Evolutionary conservation across 2,329 filamentous ascomycete species (phyloP).

Genomic region (Immersiporthe knoxdaviesiana): DNA sequence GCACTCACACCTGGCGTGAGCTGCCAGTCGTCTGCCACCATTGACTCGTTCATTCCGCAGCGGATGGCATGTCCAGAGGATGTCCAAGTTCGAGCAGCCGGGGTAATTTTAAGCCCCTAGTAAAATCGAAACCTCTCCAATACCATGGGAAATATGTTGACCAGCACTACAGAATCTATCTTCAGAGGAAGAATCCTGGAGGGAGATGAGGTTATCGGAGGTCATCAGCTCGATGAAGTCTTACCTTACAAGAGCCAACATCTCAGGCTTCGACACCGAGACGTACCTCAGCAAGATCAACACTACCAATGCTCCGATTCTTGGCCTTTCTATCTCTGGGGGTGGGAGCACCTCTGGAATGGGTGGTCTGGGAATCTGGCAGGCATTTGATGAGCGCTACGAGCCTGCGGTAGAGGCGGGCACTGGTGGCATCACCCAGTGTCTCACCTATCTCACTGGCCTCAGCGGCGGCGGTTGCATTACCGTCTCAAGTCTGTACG

Average conservation of each 20-base stretch:
- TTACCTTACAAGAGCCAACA: background rate
- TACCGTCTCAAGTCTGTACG: slow-evolving; percentile 2
- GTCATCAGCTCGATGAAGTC: background rate
- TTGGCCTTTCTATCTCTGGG: slow-evolving; percentile 1
- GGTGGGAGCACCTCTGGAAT: slow-evolving; percentile 2
- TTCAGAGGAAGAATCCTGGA: background rate
- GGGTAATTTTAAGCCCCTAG: background rate
- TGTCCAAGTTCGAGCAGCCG: background rate
- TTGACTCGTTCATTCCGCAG: slow-evolving; percentile 7
- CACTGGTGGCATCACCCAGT: background rate
- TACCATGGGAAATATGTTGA: background rate
- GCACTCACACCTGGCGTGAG: background rate
- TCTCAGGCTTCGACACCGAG: background rate
- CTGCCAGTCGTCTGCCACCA: background rate
- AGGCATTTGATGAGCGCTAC: slow-evolving; percentile 1
- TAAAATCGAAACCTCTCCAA: too few relatives aligned
- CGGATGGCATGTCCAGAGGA: slow-evolving; percentile 3
- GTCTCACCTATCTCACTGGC: slow-evolving; percentile 5
- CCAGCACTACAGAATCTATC: slow-evolving; percentile 1
- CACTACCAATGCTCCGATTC: background rate
- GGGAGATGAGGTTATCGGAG: background rate
- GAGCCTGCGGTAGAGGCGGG: background rate
- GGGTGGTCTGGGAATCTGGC: slow-evolving; percentile 3
- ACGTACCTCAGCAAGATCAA: background rate
- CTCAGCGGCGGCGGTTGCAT: background rate